Evolutionary conservation across 306 rosid genomes (phyloP).

Genomic region (Vigna unguiculata): DNA sequence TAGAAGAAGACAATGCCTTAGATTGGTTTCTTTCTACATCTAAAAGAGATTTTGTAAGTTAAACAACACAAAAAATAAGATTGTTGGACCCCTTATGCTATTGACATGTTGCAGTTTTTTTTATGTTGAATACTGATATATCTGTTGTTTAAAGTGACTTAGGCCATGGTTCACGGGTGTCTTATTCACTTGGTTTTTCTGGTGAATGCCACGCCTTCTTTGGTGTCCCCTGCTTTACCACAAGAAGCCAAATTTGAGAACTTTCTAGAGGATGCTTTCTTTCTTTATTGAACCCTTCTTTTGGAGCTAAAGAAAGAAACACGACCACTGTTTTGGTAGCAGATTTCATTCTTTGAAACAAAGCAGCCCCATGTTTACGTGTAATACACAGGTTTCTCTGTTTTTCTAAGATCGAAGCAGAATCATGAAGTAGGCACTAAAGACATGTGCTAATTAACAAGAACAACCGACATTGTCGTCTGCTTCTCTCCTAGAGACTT

Average conservation of each 20-base stretch:
- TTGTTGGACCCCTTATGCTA: not conserved
- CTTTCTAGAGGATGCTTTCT: conserved; percentile 43
- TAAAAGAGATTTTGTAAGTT: not conserved
- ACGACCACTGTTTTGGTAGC: conserved; percentile 35
- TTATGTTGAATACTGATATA: not conserved
- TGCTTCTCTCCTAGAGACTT: not conserved
- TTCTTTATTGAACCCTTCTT: conserved; percentile 25
- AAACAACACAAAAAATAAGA: not conserved
- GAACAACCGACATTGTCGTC: not conserved
- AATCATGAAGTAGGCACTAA: conserved; percentile 38
- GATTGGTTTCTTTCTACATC: not conserved
- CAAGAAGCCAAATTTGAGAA: conserved; percentile 48
- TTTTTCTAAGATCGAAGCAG: conserved; percentile 32
- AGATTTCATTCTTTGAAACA: conserved; percentile 27
- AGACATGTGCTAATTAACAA: conserved; percentile 34
- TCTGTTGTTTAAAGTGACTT: conserved; percentile 38
- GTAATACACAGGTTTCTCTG: not conserved
- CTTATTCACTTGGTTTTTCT: conserved; percentile 27
- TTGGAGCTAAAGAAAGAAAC: conserved; percentile 5
- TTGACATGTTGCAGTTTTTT: not conserved
- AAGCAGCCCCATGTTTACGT: conserved; percentile 2
- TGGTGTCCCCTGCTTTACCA: conserved; percentile 31
- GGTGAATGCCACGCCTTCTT: conserved; percentile 3
- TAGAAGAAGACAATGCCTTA: not conserved
- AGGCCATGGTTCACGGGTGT: conserved; percentile 38